Evolutionary conservation across 345 rosid genomes (phyloP), one percentile per base, ranked within the genome.

Genomic region (Salix exigua): DNA sequence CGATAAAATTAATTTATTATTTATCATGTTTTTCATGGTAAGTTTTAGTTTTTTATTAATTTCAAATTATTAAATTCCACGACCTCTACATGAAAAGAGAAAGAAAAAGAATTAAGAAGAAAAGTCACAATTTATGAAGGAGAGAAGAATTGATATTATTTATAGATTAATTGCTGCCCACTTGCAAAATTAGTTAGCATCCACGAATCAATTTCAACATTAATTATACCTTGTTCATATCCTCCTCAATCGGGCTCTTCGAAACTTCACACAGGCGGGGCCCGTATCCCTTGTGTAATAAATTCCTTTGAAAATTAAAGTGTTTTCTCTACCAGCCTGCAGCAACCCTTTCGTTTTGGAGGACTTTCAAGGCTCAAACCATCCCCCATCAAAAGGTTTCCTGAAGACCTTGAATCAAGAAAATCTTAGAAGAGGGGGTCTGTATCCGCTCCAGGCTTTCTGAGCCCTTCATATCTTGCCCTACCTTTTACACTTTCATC

Each of bases 341-440:
- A 37, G 72, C 40, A 46, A 23, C 58, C 64, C 35, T 48, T 25
- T 65, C 35, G 23, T 51, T 51, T 26, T 35, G 71, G 80, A 77
- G 66, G 60, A 37, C 65, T 26, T 77, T 0, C 26, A 53, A 65
- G 53, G 38, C 51, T 64, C 75, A 51, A 51, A 72, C 71, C 18
- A 30, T 10, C 23, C 48, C 48, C 64, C 40, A 23, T 9, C 23
- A 69, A 65, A 7, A 50, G 35, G 1, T 40, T 26, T 64, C 4
- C 48, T 11, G 38, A 23, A 31, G 71, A 64, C 75, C 63, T 64
- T 71, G 74, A 63, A 72, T 72, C 58, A 50, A 31, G 60, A 21
- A 33, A 17, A 37, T 4, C 26, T 1, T 30, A 31, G 19, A 7
- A 14, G 19, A 30, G 72, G 80, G 80, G 75, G 72, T 4, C 18